Evolutionary conservation across 345 rosid species (phyloP).

Genomic region (Punica granatum): DNA sequence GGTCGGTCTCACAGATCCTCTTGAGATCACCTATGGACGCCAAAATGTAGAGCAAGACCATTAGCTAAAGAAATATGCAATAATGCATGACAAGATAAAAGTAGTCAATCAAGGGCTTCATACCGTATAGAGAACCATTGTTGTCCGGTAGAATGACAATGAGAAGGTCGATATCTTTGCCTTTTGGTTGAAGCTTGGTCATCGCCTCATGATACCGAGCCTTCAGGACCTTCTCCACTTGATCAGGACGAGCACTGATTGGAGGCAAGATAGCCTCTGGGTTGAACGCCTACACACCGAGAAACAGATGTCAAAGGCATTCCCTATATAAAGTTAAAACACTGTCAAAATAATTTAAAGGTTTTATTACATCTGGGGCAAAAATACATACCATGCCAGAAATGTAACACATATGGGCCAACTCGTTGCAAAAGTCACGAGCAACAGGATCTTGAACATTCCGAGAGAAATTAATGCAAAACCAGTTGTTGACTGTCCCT

Average conservation of each 20-base stretch:
- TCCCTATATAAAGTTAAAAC: neutral
- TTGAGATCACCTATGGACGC: constrained; percentile 69
- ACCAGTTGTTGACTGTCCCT: constrained; percentile 82
- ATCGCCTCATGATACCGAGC: constrained; percentile 82
- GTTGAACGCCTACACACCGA: constrained; percentile 51
- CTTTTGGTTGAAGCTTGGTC: constrained; percentile 43
- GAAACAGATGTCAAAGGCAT: constrained; percentile 7
- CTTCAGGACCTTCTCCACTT: constrained; percentile 76
- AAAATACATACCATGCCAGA: constrained; percentile 79
- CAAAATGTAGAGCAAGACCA: neutral
- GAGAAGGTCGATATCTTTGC: constrained; percentile 90
- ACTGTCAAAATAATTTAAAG: neutral
- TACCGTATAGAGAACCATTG: constrained; percentile 97
- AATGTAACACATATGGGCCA: constrained; percentile 81
- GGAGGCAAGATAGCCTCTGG: constrained; percentile 73
- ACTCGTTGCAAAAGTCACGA: constrained; percentile 73
- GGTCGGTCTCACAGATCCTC: constrained; percentile 96
- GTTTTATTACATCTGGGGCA: neutral
- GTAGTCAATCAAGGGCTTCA: neutral
- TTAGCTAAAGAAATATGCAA: neutral
- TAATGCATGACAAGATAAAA: neutral
- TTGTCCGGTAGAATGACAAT: constrained; percentile 92
- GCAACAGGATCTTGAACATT: constrained; percentile 69
- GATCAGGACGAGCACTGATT: constrained; percentile 73
- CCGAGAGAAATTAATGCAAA: constrained; percentile 88